phyloP scores from a whole-genome alignment of 129 eudicot species.

The Mikania micrantha region DNA sequence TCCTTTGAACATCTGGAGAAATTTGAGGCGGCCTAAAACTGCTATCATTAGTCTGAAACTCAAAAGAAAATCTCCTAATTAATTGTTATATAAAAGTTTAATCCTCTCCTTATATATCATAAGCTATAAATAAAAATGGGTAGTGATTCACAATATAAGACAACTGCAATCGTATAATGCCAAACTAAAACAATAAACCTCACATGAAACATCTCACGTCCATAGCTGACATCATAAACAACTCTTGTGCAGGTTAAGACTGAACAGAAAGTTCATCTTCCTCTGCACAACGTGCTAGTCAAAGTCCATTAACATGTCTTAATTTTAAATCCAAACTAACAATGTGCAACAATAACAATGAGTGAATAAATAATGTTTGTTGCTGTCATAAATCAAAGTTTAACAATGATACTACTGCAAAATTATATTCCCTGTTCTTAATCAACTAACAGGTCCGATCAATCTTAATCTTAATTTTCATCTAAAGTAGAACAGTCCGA shows the following conservation, averaged over 20 bases:
- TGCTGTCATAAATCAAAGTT: background rate
- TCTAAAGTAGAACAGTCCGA: background rate
- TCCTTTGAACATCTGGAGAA: conserved; percentile 37
- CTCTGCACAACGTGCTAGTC: conserved; percentile 9
- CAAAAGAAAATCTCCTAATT: conserved; percentile 24
- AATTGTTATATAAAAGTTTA: background rate
- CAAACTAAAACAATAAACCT: background rate
- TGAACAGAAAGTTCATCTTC: background rate
- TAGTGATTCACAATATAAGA: background rate
- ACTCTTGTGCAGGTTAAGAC: background rate
- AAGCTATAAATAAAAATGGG: background rate
- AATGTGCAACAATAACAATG: background rate
- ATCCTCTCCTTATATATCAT: background rate
- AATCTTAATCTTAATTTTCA: conserved; percentile 4
- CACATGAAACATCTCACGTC: background rate
- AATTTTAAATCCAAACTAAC: background rate
- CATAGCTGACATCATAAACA: background rate
- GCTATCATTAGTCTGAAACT: conserved; percentile 44
- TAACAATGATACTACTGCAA: background rate
- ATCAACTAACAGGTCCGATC: conserved; percentile 6
- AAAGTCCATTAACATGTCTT: background rate
- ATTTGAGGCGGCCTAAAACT: conserved; percentile 24
- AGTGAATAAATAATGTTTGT: background rate
- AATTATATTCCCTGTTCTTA: background rate
- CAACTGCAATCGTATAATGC: background rate